Evolutionary conservation across 768 basidiomycete species (phyloP).

Genomic region (Tricholoma furcatifolium): DNA sequence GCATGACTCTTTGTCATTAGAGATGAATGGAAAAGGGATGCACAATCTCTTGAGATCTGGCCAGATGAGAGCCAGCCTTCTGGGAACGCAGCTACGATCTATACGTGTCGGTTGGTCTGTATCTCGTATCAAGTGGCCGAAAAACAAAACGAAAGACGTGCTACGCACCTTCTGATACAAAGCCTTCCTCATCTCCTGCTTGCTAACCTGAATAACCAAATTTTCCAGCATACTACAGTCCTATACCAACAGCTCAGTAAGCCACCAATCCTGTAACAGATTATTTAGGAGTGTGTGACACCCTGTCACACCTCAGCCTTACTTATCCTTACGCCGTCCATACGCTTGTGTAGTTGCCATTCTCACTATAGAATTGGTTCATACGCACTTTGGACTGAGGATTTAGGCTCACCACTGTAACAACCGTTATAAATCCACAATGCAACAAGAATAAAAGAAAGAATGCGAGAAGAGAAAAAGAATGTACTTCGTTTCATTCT

Average conservation of each 20-base stretch:
- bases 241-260: conserved; percentile 1
- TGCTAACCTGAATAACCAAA: conserved; percentile 69
- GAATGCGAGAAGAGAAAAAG: too few relatives aligned
- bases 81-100: conserved; percentile 82
- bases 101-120: too few relatives aligned
- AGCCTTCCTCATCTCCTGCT: conserved; percentile 76
- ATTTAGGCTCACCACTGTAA: too few relatives aligned
- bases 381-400: too few relatives aligned
- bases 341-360: too few relatives aligned
- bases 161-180: conserved; percentile 78
- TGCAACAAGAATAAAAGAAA: too few relatives aligned
- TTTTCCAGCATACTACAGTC: conserved; percentile 54
- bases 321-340: too few relatives aligned
- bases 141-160: neutral
- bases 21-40: neutral
- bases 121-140: neutral
- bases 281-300: too few relatives aligned
- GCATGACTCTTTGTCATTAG: neutral
- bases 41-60: conserved; percentile 85
- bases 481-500: conserved; percentile 62
- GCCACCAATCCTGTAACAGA: too few relatives aligned
- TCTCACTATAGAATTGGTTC: too few relatives aligned
- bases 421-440: too few relatives aligned
- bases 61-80: conserved; percentile 85
- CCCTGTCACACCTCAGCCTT: too few relatives aligned